Base-by-base conservation (phyloP, 805 yeast species). In the Vanderwaltozyma polyspora region DNA sequence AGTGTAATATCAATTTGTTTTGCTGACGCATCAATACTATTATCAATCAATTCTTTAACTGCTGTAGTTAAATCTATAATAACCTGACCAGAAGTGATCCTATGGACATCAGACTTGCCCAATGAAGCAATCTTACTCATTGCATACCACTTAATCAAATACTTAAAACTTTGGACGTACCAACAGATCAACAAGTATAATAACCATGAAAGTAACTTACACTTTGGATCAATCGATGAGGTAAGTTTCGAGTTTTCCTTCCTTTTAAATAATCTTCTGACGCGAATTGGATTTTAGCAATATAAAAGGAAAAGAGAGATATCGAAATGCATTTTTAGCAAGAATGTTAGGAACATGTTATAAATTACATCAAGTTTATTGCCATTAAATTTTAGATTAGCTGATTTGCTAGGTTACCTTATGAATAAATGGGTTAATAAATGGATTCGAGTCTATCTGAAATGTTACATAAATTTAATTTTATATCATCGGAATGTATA, bases 61-160 rank as follows among this genome's bases (percentile, higher is more conserved):
- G 83, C 80, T 0, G 89, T 74, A 0, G 73, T 64, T 28, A 91
- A 58, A 46, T 83, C 94, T 5, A 77, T 71, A 10, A 91, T 81
- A 11, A 91, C 97, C 55, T 91, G 98, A 0, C 95, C 95, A 0
- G 96, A 84, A 0, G 95, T 85, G 37, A 89, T 74, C 39, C 69
- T 65, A 43, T 81, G 83, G 6, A 86, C 67, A 44, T 87, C 94
- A 8, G 47, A 45, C 1, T 43, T 42, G 24, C 62, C 64, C 19
- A 76, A 71, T 5, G 64, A 62, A 23, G 48, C 38, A 12, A 66
- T 58, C 32, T 37, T 41, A 25, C 40, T 26, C 47, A 42, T 42
- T 16, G 11, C 19, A n/a, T 13, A 19, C 27, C 7, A 25, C 6
- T 13, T 6, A 25, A 10, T n/a, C 3, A 8, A 10, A 17, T 13